Evolutionary conservation across 768 basidiomycete genomes (phyloP).

Genomic region (Mycena chlorophos): DNA sequence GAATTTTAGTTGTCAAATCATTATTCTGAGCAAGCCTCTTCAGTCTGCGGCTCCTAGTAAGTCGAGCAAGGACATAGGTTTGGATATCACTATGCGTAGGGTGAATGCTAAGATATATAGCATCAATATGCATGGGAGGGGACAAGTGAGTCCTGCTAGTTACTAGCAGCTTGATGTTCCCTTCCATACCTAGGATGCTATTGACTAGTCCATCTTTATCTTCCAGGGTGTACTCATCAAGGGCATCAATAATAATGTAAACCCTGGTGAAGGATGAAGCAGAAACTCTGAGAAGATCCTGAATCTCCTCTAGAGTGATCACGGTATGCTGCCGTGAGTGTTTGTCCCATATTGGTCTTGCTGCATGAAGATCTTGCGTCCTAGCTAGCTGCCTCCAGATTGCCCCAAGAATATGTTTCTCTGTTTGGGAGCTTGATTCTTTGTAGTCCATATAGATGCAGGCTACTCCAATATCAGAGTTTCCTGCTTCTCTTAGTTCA

Average conservation of each 20-base stretch:
- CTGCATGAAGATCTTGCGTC: not conserved
- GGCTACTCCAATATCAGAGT: not conserved
- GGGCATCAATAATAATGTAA: slow-evolving; percentile 6
- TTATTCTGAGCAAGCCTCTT: not conserved
- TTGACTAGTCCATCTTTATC: not conserved
- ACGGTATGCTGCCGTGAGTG: not conserved
- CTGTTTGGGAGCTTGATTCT: not conserved
- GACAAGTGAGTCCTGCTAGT: not conserved
- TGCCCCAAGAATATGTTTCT: not conserved
- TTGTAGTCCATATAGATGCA: slow-evolving; percentile 10
- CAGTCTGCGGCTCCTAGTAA: too few relatives aligned
- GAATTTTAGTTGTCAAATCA: not conserved
- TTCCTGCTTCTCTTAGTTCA: not conserved
- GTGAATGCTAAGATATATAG: not conserved
- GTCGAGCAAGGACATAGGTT: not conserved
- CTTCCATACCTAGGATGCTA: not conserved
- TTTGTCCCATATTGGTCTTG: not conserved
- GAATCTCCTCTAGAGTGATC: not conserved
- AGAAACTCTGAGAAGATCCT: not conserved
- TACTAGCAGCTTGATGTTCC: not conserved
- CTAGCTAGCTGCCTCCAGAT: slow-evolving; percentile 4
- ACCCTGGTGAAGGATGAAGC: not conserved
- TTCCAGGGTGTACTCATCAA: slow-evolving; percentile 1
- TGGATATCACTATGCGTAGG: not conserved
- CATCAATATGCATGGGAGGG: not conserved